Percentiles rank a stretch among this genome's conserved stretches.
These are phyloP conservation scores for Cordyceps farinosa DNA, from an alignment of 2,329 filamentous ascomycete species.

Conservation along the genomic window DNA sequence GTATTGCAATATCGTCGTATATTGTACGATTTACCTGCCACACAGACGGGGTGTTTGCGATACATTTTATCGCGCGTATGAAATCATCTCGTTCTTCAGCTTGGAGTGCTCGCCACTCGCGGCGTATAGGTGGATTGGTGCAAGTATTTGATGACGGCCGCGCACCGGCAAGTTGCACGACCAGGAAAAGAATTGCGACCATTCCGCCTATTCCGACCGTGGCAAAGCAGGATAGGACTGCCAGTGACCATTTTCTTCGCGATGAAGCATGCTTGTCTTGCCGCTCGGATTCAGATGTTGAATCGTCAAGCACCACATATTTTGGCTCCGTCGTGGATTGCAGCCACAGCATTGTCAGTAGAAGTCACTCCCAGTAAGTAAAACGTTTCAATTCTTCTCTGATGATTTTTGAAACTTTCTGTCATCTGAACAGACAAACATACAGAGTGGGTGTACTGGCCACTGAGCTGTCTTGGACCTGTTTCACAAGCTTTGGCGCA, in stretches of 20 bases:
- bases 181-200: background rate
- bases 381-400: too few relatives aligned
- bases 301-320: background rate
- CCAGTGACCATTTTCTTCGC: background rate
- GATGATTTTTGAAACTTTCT: too few relatives aligned
- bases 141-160: background rate
- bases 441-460: too few relatives aligned
- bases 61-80: slow-evolving; percentile 4
- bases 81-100: background rate
- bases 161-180: background rate
- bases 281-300: background rate
- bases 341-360: background rate
- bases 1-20: background rate
- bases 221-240: background rate
- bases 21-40: background rate
- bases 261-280: background rate
- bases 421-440: too few relatives aligned
- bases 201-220: background rate
- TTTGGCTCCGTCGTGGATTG: background rate
- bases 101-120: slow-evolving; percentile 6
- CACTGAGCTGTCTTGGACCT: too few relatives aligned
- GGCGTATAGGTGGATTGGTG: background rate
- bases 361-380: too few relatives aligned
- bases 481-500: too few relatives aligned
- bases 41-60: background rate